Evolutionary conservation across 345 rosid species (phyloP), one percentile per base, ranked within the genome.

Genomic region (Syzygium oleosum): DNA sequence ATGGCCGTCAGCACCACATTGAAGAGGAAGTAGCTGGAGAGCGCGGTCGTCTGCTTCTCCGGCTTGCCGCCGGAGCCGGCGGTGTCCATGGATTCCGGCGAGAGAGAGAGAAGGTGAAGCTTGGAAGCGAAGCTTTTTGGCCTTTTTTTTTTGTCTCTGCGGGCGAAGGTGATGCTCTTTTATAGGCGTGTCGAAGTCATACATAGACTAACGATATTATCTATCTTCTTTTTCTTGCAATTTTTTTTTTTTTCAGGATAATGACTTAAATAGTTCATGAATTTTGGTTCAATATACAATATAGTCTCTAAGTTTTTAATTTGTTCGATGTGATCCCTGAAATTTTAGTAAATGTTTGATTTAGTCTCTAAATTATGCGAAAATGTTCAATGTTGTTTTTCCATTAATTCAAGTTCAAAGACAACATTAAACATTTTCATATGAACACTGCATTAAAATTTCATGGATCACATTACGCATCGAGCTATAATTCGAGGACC

Each of bases 21-120:
- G 85, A 94, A 90, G 56, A 86, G 95, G 86, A 87, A 88, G 87
- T 88, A 91, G 56, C 87, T 53, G 84, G 85, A 91, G 54, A 79
- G 90, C 92, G 85, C 51, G 38, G 73, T 27, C 8, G 80, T 88
- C 52, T 88, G 87, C 89, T 92, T 94, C 91, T 94, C 92, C 49
- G 87, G 52, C 93, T 91, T 38, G 90, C 87, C 85, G 52, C 52
- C 90, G 92, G 87, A 88, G 55, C 92, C 91, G 25, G 89, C 89
- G 88, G 43, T 59, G 22, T 88, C 87, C 68, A 88, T 85, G 10
- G 92, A 77, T 87, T 92, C 78, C 8, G 21, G 6, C 2, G 3
- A 58, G 14, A 58, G 29, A 91, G 92, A 55, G 25, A 14, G 52
- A 23, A 23, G n/a, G 83, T 1, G 59, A 86, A 53, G 25, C 53